A percentile compares a stretch with the other conserved stretches of the same genome.
Evolutionary conservation across 768 basidiomycete genomes (phyloP).

Genomic region (Pholiota conissans): DNA sequence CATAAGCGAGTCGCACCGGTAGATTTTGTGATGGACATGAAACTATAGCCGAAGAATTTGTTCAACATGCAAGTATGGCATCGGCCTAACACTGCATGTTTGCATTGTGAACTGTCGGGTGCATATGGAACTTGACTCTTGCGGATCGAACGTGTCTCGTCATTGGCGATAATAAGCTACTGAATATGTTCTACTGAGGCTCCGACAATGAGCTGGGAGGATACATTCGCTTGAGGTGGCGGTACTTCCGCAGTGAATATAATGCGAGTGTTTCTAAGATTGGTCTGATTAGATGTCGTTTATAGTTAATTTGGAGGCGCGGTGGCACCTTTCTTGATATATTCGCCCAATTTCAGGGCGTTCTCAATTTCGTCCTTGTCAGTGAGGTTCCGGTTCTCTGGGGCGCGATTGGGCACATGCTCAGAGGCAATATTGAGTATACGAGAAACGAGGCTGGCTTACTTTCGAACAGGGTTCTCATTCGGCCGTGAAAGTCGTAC

Average conservation of each 20-base stretch:
- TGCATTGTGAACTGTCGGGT: neutral
- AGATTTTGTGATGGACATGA: neutral
- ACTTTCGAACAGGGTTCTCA: constrained; percentile 78
- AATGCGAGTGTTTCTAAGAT: constrained; percentile 74
- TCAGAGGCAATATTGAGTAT: constrained; percentile 1
- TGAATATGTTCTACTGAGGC: neutral
- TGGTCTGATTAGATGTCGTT: neutral
- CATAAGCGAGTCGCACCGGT: too few relatives aligned
- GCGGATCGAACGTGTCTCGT: constrained; percentile 4
- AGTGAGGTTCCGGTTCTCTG: constrained; percentile 69
- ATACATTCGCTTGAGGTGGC: constrained; percentile 77
- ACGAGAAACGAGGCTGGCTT: constrained; percentile 21
- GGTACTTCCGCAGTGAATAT: constrained; percentile 82
- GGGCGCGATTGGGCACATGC: neutral
- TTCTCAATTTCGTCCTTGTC: constrained; percentile 74
- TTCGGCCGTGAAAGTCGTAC: constrained; percentile 75
- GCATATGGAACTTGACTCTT: neutral
- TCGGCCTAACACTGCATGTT: neutral
- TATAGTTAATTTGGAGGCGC: neutral
- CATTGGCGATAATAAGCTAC: neutral
- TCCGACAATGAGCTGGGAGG: constrained; percentile 31
- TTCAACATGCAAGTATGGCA: neutral
- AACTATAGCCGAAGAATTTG: neutral
- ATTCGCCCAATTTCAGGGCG: constrained; percentile 74
- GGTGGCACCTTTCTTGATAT: constrained; percentile 78